Evolutionary conservation across 345 rosid species (phyloP).

Genomic region (Sonneratia alba): DNA sequence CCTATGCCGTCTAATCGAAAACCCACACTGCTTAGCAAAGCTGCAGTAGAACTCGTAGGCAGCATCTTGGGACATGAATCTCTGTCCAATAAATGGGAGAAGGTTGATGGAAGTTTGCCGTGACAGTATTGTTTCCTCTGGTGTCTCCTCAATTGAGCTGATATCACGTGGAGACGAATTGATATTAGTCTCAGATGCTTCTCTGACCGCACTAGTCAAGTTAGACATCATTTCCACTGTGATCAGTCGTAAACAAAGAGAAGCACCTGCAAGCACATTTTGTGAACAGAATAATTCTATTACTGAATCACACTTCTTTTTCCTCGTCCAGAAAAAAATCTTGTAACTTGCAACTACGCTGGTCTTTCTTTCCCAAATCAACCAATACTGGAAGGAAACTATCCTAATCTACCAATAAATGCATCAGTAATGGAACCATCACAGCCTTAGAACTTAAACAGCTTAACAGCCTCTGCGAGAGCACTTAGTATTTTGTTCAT

Average conservation of each 20-base stretch:
- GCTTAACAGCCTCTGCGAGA: too few relatives aligned
- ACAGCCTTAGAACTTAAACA: not conserved
- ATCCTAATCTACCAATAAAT: not conserved
- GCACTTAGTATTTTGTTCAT: not conserved
- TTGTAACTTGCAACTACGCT: not conserved
- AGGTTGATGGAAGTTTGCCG: conserved; percentile 49
- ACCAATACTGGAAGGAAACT: too few relatives aligned
- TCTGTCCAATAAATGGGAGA: conserved; percentile 47
- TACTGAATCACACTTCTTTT: too few relatives aligned
- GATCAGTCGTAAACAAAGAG: conserved; percentile 3
- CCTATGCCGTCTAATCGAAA: conserved; percentile 50
- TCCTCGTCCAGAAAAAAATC: not conserved
- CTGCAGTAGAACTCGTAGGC: conserved; percentile 58
- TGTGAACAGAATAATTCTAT: not conserved
- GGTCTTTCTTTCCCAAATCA: not conserved
- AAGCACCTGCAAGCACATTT: conserved; percentile 12
- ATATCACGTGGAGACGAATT: conserved; percentile 37
- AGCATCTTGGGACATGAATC: conserved; percentile 56
- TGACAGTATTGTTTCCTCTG: conserved; percentile 39
- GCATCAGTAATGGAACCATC: not conserved
- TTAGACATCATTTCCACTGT: conserved; percentile 28
- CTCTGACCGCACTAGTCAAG: conserved; percentile 28
- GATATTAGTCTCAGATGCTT: conserved; percentile 35
- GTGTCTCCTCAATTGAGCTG: conserved; percentile 29
- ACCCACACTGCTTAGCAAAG: conserved; percentile 55